Base-by-base conservation (phyloP, 768 basidiomycete genomes). In the Amanita rubescens region DNA sequence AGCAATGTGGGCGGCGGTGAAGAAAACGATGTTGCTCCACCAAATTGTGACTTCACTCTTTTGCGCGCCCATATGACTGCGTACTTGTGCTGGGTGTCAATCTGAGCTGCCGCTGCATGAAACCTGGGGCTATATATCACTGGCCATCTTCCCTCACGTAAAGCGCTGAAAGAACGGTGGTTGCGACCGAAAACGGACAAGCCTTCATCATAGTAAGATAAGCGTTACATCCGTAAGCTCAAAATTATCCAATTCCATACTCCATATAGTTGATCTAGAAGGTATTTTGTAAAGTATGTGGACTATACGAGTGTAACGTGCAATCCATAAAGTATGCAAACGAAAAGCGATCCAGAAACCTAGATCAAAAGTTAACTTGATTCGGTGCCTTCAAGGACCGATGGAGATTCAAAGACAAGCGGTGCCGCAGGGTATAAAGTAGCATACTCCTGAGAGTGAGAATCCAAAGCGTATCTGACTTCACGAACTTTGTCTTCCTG, bases 21-120 rank as follows among this genome's bases (percentile, higher is more conserved):
- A 84, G 65, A 87, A 82, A 22, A 76, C 63, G 37, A 66, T 69
- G 59, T 85, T 87, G 12, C 72, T 68, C 81, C 82, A 85, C 85
- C 84, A 85, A 44, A 85, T 71, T 49, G 63, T 66, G 4, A 3
- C 35, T 34, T 24, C 12, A 49, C 20, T 49, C 12, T 14, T 20
- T 37, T 25, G 12, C 9, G 33, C 17, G 12, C 32, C 24, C 32
- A 49, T 33, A 35, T 48, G 17, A 25, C 19, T 0, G 20, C 19
- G 11, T 19, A 32, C 14, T 12, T 14, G 15, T 37, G 33, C 47
- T 30, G 27, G 27, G 8, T 30, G 27, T 30, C 27, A 8, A 30
- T 30, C 8, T 30, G 5, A 8, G 27, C 27, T 8, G 27, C 27
- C 8, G 8, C 27, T 30, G 27, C 27, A 30, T 30, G n/a, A n/a